Percentiles rank a stretch among this genome's conserved stretches.
Evolutionary conservation across 495 filamentous ascomycete genomes (phyloP).

Genomic region (Stereocaulon alpinum): DNA sequence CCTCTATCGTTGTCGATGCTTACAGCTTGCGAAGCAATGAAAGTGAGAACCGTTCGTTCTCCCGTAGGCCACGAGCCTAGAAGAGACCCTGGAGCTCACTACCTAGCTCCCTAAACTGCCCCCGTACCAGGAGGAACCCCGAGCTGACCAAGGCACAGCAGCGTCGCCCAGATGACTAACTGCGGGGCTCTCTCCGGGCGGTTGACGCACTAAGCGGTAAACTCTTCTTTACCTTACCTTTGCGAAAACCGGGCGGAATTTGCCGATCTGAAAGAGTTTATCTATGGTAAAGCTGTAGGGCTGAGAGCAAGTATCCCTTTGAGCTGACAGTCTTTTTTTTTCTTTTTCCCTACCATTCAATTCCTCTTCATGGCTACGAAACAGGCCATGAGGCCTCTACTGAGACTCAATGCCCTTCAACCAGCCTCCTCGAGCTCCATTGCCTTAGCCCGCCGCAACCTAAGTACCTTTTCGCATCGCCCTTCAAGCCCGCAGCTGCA

Average conservation of each 20-base stretch:
- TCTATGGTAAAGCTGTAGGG: background rate
- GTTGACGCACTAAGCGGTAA: no score
- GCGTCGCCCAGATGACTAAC: no score
- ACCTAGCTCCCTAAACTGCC: no score
- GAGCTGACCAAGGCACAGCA: no score
- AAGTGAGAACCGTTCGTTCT: no score
- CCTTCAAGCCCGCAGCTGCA: background rate
- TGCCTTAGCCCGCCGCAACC: slow-evolving; percentile 12
- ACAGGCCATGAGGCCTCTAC: slow-evolving; percentile 14
- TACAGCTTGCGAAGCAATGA: no score
- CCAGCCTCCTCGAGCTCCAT: background rate
- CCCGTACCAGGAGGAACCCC: no score
- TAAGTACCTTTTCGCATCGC: slow-evolving; percentile 12
- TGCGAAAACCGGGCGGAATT: background rate
- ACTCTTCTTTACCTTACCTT: background rate
- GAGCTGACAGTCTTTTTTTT: background rate
- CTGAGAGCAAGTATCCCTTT: slow-evolving; percentile 11
- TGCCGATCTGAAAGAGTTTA: background rate
- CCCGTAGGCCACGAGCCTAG: no score
- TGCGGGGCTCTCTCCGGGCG: no score
- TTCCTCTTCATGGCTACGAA: slow-evolving; percentile 12
- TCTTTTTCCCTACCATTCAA: background rate
- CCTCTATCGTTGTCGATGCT: no score
- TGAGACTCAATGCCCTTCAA: background rate
- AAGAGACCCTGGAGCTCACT: no score